A percentile compares a stretch with the other conserved stretches of the same genome.
These are phyloP conservation scores for Botrytis porri DNA, from an alignment of 2,329 filamentous ascomycete species.

Conservation along the genomic window DNA sequence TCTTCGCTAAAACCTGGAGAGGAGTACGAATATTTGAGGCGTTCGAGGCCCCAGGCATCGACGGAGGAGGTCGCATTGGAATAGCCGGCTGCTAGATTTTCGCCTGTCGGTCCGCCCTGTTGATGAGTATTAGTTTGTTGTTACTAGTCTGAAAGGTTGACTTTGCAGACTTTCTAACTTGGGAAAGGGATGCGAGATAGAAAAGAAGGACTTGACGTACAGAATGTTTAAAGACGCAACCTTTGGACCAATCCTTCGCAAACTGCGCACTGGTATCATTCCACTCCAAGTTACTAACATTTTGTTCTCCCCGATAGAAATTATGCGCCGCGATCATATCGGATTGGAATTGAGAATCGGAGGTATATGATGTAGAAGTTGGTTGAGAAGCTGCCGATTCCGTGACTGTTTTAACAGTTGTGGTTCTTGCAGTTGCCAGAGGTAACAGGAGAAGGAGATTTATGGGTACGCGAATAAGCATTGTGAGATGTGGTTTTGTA, in stretches of 20 bases:
- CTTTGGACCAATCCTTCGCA: slow-evolving; percentile 49
- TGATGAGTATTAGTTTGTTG: neutral
- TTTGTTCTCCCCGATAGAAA: slow-evolving; percentile 60
- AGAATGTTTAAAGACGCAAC: slow-evolving; percentile 53
- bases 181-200: neutral
- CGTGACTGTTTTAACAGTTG: neutral
- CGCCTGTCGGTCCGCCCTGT: slow-evolving; percentile 62
- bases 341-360: slow-evolving; percentile 42
- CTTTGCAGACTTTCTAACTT: neutral
- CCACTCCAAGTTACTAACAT: slow-evolving; percentile 58
- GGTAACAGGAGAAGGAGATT: neutral
- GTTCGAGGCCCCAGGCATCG: slow-evolving; percentile 65
- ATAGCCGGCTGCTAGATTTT: slow-evolving; percentile 72
- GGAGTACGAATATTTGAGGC: slow-evolving; percentile 56
- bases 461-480: neutral
- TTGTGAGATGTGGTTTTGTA: neutral
- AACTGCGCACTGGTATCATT: slow-evolving; percentile 60
- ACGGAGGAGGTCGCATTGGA: slow-evolving; percentile 56
- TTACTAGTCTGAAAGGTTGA: neutral
- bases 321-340: slow-evolving; percentile 67
- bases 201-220: slow-evolving; percentile 31
- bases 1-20: slow-evolving; percentile 53
- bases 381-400: neutral
- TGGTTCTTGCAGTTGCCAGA: neutral
- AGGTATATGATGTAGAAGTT: slow-evolving; percentile 42